phyloP scores from a whole-genome alignment of 176 grass and related monocot genomes.

The Tuctoria greenei region DNA sequence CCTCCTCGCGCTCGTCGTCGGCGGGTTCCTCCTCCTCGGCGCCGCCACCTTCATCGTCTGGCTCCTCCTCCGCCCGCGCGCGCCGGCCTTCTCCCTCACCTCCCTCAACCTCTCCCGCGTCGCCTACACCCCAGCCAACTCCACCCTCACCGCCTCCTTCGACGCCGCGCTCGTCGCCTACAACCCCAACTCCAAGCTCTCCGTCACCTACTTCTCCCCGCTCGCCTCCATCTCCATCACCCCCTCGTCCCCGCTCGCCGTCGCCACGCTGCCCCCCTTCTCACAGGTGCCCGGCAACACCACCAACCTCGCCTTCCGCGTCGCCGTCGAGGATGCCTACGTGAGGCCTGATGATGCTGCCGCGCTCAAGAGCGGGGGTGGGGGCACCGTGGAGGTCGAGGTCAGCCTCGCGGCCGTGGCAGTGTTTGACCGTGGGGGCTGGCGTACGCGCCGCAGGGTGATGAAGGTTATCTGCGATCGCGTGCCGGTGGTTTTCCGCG shows the following conservation, averaged over 20 bases:
- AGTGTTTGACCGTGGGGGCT: constrained; percentile 65
- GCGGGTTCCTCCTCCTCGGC: constrained; percentile 64
- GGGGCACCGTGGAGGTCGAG: constrained; percentile 52
- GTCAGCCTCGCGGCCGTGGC: constrained; percentile 60
- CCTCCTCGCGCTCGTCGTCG: constrained; percentile 54
- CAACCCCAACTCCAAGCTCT: constrained; percentile 84
- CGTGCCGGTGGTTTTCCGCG: constrained; percentile 51
- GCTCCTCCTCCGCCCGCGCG: constrained; percentile 79
- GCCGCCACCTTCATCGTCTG: constrained; percentile 73
- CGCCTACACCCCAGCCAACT: constrained; percentile 47
- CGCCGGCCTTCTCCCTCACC: constrained; percentile 61
- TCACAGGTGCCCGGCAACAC: constrained; percentile 44
- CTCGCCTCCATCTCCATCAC: constrained; percentile 47
- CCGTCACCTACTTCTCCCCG: constrained; percentile 56
- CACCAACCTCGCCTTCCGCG: constrained; percentile 53
- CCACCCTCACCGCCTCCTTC: constrained; percentile 60
- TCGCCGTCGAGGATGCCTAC: constrained; percentile 56
- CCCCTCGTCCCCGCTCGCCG: constrained; percentile 49
- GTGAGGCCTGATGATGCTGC: constrained; percentile 50
- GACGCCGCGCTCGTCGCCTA: constrained; percentile 51
- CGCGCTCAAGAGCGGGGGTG: constrained; percentile 41
- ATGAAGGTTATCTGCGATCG: constrained; percentile 69
- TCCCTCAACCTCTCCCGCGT: constrained; percentile 57
- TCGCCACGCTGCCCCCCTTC: constrained; percentile 66
- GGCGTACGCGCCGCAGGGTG: constrained; percentile 69